Evolutionary conservation across 164 flowering plant species (phyloP), one percentile per base, ranked within the genome.

Genomic region (Hamamelis virginiana): DNA sequence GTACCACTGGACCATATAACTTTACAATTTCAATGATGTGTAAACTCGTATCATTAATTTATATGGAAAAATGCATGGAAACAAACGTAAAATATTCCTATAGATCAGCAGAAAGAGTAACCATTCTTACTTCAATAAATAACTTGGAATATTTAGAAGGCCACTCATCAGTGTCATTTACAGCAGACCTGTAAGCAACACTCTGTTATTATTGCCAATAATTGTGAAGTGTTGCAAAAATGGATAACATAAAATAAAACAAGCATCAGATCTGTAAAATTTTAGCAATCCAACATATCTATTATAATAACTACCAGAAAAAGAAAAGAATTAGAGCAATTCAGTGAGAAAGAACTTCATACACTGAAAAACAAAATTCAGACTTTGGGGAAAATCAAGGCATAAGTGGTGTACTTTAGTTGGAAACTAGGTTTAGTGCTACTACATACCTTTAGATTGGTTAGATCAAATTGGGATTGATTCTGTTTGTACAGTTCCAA

Each of bases 101-200:
- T 11, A 33, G 10, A 46, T 68, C 22, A 38, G 9, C 43, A 44
- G 8, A 19, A 11, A 26, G 56, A 43, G 8, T 4, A 62, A 26
- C 23, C 10, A 50, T 52, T 62, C 92, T 87, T 85, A 91, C 97
- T 78, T 92, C 86, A 66, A 95, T 72, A 72, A 89, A 91, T n/a
- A 92, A 72, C 84, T 91, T 95, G 71, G 97, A 92, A 76, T 86
- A 92, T 69, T 92, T 95, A 76, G 98, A 95, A 75, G 98, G 98
- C 98, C 98, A 95, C 72, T 92, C 97, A 67, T 95, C 98, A 57
- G 84, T 62, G 66, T 95, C 97, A n/a, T 82, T 91, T 51, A 95
- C 96, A 50, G 88, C 87, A 79, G 98, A 86, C 80, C 97, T 94
- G 84, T 16, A 67, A 65, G 48, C 66, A 77, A 50, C 21, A 56